Base-by-base conservation (phyloP, 495 filamentous ascomycete species). In the Talaromyces thailandensis region DNA sequence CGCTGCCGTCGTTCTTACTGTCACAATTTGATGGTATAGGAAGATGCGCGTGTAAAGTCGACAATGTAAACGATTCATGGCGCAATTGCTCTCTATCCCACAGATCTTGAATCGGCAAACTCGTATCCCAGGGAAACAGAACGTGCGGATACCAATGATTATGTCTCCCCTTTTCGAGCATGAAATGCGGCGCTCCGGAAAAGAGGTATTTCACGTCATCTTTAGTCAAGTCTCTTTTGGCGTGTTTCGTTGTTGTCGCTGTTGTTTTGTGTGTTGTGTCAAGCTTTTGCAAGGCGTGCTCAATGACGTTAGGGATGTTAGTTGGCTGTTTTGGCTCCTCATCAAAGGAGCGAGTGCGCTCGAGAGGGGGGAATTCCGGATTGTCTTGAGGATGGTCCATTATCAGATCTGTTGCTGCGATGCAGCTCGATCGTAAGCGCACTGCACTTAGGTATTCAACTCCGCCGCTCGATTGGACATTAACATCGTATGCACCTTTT, bases 181-280 rank as follows among this genome's bases (percentile, higher is more conserved):
- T 79, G 70, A 88, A 92, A 67, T 89, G 88, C 40, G 88, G 88
- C 14, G 88, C 88, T n/a, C 88, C 88, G 29, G 87, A 90, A 69
- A 92, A 87, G 37, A 92, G 77, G 56, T 83, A 82, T 69, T 87
- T 86, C 62, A 90, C 70, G 56, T 90, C 87, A 24, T 79, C 74
- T 26, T 81, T 80, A 29, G 77, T 82, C 52, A 90, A 73, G 4
- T 5, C 28, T 14, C 3, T 31, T 51, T 14, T 12, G 2, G 21
- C 9, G 21, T 3, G 8, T 24, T 58, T 37, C 14, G 58, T 28
- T 14, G 58, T 8, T 29, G 57, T 57, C 12, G 4, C 58, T n/a
- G 1, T 60, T 31, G 29, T 61, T 60, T 24, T 24, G 16, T 9
- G 57, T 62, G 32, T n/a, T 29, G 55, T 21, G 14, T 57, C 29